These are phyloP conservation scores for Termitomyces sp. DNA, from an alignment of 768 basidiomycete species.

Conservation along the genomic window DNA sequence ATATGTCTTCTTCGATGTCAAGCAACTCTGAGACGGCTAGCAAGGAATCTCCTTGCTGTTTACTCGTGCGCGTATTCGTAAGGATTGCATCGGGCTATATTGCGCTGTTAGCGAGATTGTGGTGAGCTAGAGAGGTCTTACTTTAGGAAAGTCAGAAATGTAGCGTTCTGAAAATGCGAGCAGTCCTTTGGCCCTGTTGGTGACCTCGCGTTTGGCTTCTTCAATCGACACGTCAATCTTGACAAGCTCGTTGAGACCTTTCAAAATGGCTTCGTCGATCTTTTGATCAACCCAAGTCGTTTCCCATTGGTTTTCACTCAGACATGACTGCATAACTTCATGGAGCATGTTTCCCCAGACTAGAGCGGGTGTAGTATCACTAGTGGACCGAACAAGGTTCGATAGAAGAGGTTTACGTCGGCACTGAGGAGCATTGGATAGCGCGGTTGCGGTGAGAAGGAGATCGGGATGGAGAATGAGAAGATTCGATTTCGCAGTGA, in stretches of 20 bases:
- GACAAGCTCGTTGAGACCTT: slow-evolving; percentile 59
- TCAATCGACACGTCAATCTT: slow-evolving; percentile 57
- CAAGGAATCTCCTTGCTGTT: slow-evolving; percentile 45
- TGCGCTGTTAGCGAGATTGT: not conserved
- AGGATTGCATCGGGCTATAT: slow-evolving; percentile 62
- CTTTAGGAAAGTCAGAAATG: slow-evolving; percentile 64
- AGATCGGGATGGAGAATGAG: slow-evolving; percentile 91
- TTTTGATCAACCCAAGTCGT: slow-evolving; percentile 56
- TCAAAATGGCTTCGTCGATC: slow-evolving; percentile 54
- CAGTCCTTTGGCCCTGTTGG: slow-evolving; percentile 61
- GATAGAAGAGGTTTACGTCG: slow-evolving; percentile 84
- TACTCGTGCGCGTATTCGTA: slow-evolving; percentile 59
- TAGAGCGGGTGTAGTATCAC: slow-evolving; percentile 62
- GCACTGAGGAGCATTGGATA: slow-evolving; percentile 83
- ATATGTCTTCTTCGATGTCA: slow-evolving; percentile 96
- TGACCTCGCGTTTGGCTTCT: slow-evolving; percentile 65
- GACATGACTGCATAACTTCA: slow-evolving; percentile 82
- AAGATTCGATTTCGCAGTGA: slow-evolving; percentile 64
- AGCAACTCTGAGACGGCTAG: slow-evolving; percentile 76
- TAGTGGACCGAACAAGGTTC: slow-evolving; percentile 54
- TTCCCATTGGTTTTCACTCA: slow-evolving; percentile 63
- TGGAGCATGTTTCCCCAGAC: slow-evolving; percentile 95
- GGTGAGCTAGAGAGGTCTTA: slow-evolving; percentile 22
- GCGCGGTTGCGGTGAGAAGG: slow-evolving; percentile 86
- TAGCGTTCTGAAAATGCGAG: slow-evolving; percentile 65